phyloP scores from a whole-genome alignment of 108 stramenopile genomes.

The Cyclotella choctawhatcheeana region DNA sequence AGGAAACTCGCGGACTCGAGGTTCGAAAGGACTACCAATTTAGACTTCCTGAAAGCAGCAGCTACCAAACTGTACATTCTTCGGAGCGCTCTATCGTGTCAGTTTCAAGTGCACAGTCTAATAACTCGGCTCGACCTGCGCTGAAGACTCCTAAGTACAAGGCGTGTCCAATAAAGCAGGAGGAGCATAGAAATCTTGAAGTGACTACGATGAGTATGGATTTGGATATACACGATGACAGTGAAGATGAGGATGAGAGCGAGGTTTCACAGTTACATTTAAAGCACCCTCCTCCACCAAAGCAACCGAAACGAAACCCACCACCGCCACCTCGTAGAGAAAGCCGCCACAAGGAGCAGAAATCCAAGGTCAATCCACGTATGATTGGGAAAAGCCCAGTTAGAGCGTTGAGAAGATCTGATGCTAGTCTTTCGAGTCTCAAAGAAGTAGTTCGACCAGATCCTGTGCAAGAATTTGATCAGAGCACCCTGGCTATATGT shows the following conservation, averaged over 20 bases:
- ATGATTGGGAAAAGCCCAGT: constrained; percentile 9
- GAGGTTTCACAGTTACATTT: neutral
- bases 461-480: constrained; percentile 11
- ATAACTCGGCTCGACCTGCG: constrained; percentile 5
- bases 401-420: neutral
- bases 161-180: constrained; percentile 28
- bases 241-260: constrained; percentile 5
- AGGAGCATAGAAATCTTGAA: constrained; percentile 14
- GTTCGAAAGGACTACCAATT: constrained; percentile 18
- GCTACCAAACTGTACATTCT: constrained; percentile 3
- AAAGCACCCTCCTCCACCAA: neutral
- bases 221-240: constrained; percentile 38
- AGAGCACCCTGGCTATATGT: too few species aligned
- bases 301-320: constrained; percentile 3
- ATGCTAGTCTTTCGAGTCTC: neutral
- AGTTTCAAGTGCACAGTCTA: neutral
- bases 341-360: constrained; percentile 1
- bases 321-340: constrained; percentile 14
- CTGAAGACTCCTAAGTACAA: constrained; percentile 35
- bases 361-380: constrained; percentile 5
- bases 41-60: constrained; percentile 1
- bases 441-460: constrained; percentile 5
- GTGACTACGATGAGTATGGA: constrained; percentile 47
- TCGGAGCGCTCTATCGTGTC: neutral
- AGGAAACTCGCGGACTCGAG: constrained; percentile 4